Percentiles rank a stretch among this genome's conserved stretches.
Conservation (phyloP, 2,329 filamentous ascomycete genomes). For the Paracamarosporium sp. region DNA sequence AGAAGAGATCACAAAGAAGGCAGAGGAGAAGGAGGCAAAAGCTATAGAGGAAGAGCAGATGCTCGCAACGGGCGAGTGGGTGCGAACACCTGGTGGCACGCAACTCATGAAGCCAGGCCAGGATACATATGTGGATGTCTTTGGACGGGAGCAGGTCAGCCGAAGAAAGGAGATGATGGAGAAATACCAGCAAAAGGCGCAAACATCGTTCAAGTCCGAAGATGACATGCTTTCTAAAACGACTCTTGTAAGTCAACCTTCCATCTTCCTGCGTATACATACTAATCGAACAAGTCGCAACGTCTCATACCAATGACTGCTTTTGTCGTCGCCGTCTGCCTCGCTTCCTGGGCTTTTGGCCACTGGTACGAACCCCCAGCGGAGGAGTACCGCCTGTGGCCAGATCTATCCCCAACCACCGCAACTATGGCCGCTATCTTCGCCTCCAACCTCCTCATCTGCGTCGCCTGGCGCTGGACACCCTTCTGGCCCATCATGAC, state of each 20-base stretch:
- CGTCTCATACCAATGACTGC: slow-evolving; percentile 46
- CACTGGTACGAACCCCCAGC: slow-evolving; percentile 42
- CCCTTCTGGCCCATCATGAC: slow-evolving; percentile 72
- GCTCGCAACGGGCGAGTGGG: slow-evolving; percentile 41
- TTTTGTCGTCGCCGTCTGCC: slow-evolving; percentile 36
- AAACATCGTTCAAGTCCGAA: slow-evolving; percentile 29
- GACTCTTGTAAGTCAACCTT: slow-evolving; percentile 36
- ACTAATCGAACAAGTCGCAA: slow-evolving; percentile 28
- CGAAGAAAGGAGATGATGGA: slow-evolving; percentile 35
- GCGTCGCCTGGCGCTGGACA: slow-evolving; percentile 67
- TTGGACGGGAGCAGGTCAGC: slow-evolving; percentile 41
- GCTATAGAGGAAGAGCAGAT: slow-evolving; percentile 39
- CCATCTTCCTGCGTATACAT: background rate
- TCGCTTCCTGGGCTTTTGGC: slow-evolving; percentile 34
- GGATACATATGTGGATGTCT: slow-evolving; percentile 41
- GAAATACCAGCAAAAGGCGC: slow-evolving; percentile 31
- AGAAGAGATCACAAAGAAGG: slow-evolving; percentile 34
- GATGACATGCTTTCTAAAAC: slow-evolving; percentile 39
- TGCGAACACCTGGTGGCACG: slow-evolving; percentile 39
- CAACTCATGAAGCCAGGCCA: slow-evolving; percentile 45
- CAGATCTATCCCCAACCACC: slow-evolving; percentile 39
- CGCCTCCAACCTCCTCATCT: slow-evolving; percentile 64
- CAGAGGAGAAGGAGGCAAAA: slow-evolving; percentile 40
- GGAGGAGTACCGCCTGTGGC: slow-evolving; percentile 38
- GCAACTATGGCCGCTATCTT: slow-evolving; percentile 66